These are phyloP conservation scores for Rutstroemia sp. DNA, from an alignment of 2,329 filamentous ascomycete genomes.

Conservation along the genomic window DNA sequence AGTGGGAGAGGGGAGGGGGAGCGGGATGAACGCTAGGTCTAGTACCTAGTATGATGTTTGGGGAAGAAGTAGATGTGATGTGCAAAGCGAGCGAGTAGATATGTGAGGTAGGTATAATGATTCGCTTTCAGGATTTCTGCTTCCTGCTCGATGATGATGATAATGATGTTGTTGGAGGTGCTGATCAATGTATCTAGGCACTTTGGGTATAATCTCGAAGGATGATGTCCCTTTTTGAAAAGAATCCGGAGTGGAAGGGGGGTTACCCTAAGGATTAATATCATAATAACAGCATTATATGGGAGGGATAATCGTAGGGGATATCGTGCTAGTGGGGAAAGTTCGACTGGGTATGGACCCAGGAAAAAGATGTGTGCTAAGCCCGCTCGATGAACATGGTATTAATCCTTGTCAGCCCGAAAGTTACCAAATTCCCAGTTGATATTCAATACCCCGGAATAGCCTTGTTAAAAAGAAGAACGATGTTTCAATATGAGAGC, in stretches of 20 bases:
- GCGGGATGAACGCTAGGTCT: slow-evolving; percentile 1
- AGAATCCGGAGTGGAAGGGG: not conserved
- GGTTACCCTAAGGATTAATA: not conserved
- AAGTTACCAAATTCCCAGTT: not conserved
- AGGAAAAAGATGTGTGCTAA: not conserved
- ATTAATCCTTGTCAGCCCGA: not conserved
- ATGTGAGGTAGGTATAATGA: no score
- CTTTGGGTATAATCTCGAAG: not conserved
- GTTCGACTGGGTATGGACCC: not conserved
- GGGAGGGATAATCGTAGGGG: not conserved
- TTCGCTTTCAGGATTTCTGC: no score
- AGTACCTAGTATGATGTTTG: not conserved
- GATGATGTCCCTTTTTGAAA: not conserved
- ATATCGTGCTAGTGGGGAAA: not conserved
- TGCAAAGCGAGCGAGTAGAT: not conserved
- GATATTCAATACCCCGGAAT: not conserved
- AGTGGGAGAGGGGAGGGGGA: not conserved
- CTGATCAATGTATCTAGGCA: not conserved
- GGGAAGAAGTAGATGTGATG: not conserved
- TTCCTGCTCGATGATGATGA: no score
- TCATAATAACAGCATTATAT: not conserved
- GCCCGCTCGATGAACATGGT: not conserved
- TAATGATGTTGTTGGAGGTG: not conserved
- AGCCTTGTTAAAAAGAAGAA: not conserved
- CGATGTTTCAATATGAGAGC: not conserved